Conservation (phyloP, 179 eudicot genomes). For the Silene vulgaris region DNA sequence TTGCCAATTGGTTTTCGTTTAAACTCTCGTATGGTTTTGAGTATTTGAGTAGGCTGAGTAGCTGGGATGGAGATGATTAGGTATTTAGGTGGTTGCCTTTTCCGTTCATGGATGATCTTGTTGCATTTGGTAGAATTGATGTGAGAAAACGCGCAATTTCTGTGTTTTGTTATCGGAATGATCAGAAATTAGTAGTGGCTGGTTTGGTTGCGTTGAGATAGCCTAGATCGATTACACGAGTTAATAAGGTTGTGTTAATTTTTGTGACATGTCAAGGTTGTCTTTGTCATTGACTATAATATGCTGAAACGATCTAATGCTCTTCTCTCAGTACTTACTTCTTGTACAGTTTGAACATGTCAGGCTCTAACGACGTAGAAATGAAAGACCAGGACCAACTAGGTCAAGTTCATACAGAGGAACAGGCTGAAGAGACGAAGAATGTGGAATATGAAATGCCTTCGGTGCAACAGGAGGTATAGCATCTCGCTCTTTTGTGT, state of each 20-base stretch:
- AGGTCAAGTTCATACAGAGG: constrained; percentile 23
- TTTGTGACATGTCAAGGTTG: not conserved
- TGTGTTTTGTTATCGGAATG: not conserved
- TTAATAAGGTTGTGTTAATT: not conserved
- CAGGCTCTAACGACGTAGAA: constrained; percentile 26
- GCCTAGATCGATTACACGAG: not conserved
- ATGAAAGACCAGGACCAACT: constrained; percentile 26
- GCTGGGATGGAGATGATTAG: not conserved
- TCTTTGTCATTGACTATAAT: not conserved
- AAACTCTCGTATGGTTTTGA: too few species aligned
- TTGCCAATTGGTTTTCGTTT: not conserved
- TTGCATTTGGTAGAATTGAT: not conserved
- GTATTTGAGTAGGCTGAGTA: not conserved
- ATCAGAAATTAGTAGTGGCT: not conserved
- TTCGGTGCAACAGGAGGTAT: constrained; percentile 33
- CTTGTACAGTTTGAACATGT: constrained; percentile 31
- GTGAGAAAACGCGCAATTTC: not conserved
- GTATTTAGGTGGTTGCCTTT: not conserved
- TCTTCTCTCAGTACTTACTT: not conserved
- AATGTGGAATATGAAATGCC: constrained; percentile 37
- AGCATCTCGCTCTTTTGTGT: not conserved
- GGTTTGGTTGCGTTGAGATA: not conserved
- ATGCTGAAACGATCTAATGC: not conserved
- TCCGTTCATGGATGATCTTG: not conserved
- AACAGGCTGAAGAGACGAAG: constrained; percentile 25